Base-by-base conservation (phyloP, 2,329 filamentous ascomycete species). In the Claviceps sp. region DNA sequence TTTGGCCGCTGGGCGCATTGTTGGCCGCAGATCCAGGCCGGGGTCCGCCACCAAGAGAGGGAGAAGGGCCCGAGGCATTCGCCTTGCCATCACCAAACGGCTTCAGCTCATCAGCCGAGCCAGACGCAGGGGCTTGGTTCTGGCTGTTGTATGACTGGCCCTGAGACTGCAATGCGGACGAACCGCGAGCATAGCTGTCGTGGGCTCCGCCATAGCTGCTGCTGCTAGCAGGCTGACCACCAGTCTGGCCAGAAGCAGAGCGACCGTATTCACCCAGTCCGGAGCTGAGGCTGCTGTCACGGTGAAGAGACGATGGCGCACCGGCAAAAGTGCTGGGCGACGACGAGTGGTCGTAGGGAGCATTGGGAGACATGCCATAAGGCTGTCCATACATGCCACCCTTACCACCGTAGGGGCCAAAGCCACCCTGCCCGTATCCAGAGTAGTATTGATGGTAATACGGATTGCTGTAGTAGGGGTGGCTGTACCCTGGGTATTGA, bases 371-470 rank as follows among this genome's bases (percentile, higher is more conserved):
- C 63, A 79, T 73, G 48, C 73, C 75, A 54, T 81, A 81, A 43
- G 75, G 76, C 61, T 77, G 75, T 49, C 72, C 74, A 56, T 81
- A 81, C 57, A 75, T 68, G 54, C 69, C 70, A 38, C 68, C 73
- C 70, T 81, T 81, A 55, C 73, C 67, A 54, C 72, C 67, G 56
- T 81, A 81, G 2, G 77, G 77, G 5, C 65, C 71, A 51, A 69
- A 80, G 36, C 70, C 74, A 49, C 71, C 75, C 61, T 79, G 75
- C 50, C 70, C 70, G 56, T 78, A 79, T 44, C 70, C 72, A 50
- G 77, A 75, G 59, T 75, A 77, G 65, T 82, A 84, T 54, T 77
- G 73, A 55, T 76, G 71, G 60, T 84, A 84, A 65, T 81, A 83
- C 1, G 79, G 79, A 65, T 75, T 81, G 58, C 69, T 72, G 60